Evolutionary conservation across 2,329 filamentous ascomycete genomes (phyloP).

Genomic region (Macrophomina pseudophaseolina): DNA sequence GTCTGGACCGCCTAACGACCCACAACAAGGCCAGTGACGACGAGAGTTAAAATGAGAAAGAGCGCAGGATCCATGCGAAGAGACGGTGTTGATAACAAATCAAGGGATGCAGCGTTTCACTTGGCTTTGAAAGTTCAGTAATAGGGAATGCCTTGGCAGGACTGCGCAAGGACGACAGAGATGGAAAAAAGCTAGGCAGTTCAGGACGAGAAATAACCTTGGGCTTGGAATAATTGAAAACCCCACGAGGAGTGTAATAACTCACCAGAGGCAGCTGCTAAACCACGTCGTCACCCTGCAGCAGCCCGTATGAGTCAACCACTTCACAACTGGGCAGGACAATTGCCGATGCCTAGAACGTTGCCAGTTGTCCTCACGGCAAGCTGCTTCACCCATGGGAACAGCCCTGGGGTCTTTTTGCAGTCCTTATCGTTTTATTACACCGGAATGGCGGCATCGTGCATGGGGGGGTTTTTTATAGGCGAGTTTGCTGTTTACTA

Average conservation of each 20-base stretch:
- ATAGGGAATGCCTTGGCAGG: background rate
- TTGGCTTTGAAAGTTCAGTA: background rate
- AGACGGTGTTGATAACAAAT: background rate
- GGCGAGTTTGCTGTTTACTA: constrained; percentile 24
- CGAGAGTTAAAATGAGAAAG: background rate
- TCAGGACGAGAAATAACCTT: background rate
- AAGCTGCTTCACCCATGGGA: constrained; percentile 1
- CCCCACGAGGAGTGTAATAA: background rate
- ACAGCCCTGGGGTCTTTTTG: background rate
- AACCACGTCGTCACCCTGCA: constrained; percentile 6
- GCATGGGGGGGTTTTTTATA: background rate
- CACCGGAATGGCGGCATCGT: constrained; percentile 15
- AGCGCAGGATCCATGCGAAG: background rate
- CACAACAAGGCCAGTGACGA: background rate
- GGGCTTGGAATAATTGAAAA: background rate
- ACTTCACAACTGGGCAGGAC: background rate
- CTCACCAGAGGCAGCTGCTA: constrained; percentile 5
- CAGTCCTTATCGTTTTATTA: constrained; percentile 12
- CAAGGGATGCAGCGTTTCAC: background rate
- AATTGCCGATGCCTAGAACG: background rate
- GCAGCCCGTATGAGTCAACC: background rate
- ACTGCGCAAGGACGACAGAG: background rate
- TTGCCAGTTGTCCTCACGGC: constrained; percentile 14
- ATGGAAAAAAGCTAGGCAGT: background rate
- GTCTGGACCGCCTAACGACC: background rate